phyloP scores from a whole-genome alignment of 192 early-diverging fungal species.

The Gryganskiella cystojenkinii region DNA sequence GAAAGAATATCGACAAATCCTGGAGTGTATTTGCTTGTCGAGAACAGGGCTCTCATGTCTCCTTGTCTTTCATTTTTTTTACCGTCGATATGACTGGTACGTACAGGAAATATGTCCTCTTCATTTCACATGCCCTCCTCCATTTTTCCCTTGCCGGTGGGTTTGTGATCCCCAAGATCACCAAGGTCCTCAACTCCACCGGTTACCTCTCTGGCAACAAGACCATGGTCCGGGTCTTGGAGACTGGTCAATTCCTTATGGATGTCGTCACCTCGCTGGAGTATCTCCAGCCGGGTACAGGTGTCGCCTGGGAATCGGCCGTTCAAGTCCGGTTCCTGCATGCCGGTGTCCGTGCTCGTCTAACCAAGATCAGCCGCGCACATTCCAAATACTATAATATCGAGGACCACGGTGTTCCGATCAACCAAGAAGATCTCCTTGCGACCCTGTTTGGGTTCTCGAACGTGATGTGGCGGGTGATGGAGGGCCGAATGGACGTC shows the following conservation, averaged over 20 bases:
- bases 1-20: no score
- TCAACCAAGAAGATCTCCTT: slow-evolving; percentile 50
- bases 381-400: slow-evolving; percentile 31
- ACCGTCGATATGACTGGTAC: neutral
- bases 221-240: slow-evolving; percentile 18
- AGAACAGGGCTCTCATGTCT: neutral
- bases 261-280: slow-evolving; percentile 16
- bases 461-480: slow-evolving; percentile 30
- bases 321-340: slow-evolving; percentile 44
- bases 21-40: no score
- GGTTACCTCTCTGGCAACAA: slow-evolving; percentile 23
- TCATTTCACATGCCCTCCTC: slow-evolving; percentile 17
- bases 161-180: slow-evolving; percentile 26
- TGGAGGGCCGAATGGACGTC: slow-evolving; percentile 31
- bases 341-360: slow-evolving; percentile 24
- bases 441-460: slow-evolving; percentile 38
- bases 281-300: slow-evolving; percentile 19
- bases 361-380: slow-evolving; percentile 12
- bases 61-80: neutral
- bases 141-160: slow-evolving; percentile 38
- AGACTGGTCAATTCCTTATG: slow-evolving; percentile 30
- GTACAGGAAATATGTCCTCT: slow-evolving; percentile 14
- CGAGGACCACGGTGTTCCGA: slow-evolving; percentile 27
- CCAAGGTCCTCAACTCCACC: slow-evolving; percentile 40
- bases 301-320: slow-evolving; percentile 32